Conservation (phyloP, 176 grass and related monocot genomes). For the Eleusine indica region DNA sequence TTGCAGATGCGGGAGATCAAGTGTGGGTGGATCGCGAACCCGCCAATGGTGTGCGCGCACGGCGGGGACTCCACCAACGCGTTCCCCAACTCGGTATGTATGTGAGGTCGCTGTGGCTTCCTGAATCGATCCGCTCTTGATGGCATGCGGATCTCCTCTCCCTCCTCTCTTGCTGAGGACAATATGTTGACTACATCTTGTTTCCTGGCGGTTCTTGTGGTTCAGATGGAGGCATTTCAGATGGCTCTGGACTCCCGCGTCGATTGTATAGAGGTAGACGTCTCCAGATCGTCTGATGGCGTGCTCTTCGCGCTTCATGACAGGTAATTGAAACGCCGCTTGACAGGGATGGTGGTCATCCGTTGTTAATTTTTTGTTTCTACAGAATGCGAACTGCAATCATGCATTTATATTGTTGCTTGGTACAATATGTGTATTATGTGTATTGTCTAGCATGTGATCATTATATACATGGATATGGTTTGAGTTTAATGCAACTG, state of each 20-base stretch:
- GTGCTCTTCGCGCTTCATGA: slow-evolving; percentile 77
- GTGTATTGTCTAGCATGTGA: neutral
- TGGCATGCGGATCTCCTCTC: neutral
- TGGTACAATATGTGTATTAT: neutral
- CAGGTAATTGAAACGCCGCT: slow-evolving; percentile 50
- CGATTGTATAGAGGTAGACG: slow-evolving; percentile 88
- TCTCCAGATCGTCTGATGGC: slow-evolving; percentile 80
- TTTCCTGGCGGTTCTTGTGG: neutral
- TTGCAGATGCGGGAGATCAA: slow-evolving; percentile 67
- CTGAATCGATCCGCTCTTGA: neutral
- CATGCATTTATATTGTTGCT: neutral
- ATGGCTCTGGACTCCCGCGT: slow-evolving; percentile 66
- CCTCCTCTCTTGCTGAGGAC: neutral
- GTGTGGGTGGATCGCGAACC: slow-evolving; percentile 76
- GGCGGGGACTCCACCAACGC: slow-evolving; percentile 78
- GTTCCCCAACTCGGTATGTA: slow-evolving; percentile 65
- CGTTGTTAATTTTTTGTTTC: neutral
- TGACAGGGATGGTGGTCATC: neutral
- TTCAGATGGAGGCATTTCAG: slow-evolving; percentile 75
- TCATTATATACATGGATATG: neutral
- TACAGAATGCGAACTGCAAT: neutral
- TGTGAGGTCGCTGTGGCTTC: neutral
- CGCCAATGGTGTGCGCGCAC: slow-evolving; percentile 84
- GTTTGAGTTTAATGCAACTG: neutral
- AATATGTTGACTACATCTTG: slow-evolving; percentile 1